Evolutionary conservation across 495 filamentous ascomycete species (phyloP).

Genomic region (Eremomyces bilateralis): DNA sequence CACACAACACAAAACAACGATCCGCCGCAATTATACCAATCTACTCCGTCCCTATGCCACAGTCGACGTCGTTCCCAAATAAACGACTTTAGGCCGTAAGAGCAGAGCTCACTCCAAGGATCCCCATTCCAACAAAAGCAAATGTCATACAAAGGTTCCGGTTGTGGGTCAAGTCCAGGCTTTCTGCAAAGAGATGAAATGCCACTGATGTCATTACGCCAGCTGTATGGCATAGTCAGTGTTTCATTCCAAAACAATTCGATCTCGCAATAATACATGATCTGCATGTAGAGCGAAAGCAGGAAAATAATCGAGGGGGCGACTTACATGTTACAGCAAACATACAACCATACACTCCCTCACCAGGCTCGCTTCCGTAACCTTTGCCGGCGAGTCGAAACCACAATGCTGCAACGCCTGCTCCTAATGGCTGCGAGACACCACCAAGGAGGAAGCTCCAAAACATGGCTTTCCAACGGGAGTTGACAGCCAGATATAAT

Average conservation of each 20-base stretch:
- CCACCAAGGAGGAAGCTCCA: slow-evolving; percentile 74
- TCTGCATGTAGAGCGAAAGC: too few species aligned
- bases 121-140: slow-evolving; percentile 73
- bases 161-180: slow-evolving; percentile 59
- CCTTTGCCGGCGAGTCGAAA: slow-evolving; percentile 32
- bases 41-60: too few species aligned
- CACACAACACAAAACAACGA: too few species aligned
- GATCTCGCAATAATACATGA: too few species aligned
- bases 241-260: too few species aligned
- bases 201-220: slow-evolving; percentile 91
- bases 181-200: slow-evolving; percentile 73
- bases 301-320: not conserved
- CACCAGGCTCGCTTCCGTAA: slow-evolving; percentile 26
- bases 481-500: slow-evolving; percentile 66
- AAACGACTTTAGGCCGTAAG: slow-evolving; percentile 44
- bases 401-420: slow-evolving; percentile 65
- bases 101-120: slow-evolving; percentile 73
- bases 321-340: slow-evolving; percentile 47
- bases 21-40: too few species aligned
- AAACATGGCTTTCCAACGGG: slow-evolving; percentile 54
- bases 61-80: too few species aligned
- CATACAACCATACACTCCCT: slow-evolving; percentile 65
- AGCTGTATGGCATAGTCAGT: slow-evolving; percentile 19
- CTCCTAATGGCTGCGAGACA: slow-evolving; percentile 66
- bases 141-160: slow-evolving; percentile 59